Evolutionary conservation across 129 eudicot genomes (phyloP).

Genomic region (Escallonia herrerae): DNA sequence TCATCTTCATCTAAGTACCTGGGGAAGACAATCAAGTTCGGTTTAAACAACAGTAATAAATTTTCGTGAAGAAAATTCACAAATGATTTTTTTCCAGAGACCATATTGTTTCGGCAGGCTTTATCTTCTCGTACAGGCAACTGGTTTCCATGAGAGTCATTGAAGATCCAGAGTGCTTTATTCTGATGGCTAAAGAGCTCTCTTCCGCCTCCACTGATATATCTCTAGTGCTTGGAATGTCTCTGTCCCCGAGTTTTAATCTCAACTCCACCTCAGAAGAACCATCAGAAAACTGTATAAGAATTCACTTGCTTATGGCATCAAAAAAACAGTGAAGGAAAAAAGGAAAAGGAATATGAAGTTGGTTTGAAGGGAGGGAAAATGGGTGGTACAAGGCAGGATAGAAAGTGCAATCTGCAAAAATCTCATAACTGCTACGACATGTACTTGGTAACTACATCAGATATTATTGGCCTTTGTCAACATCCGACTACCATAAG

Average conservation of each 20-base stretch:
- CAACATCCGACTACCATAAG: no score
- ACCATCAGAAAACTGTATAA: slow-evolving; percentile 85
- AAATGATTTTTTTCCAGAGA: slow-evolving; percentile 9
- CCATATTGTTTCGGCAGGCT: slow-evolving; percentile 98
- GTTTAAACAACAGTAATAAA: background rate
- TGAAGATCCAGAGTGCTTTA: slow-evolving; percentile 41
- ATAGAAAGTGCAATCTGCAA: background rate
- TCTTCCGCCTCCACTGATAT: slow-evolving; percentile 66
- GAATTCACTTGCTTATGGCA: slow-evolving; percentile 4
- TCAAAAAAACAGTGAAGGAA: background rate
- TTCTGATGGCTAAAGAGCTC: slow-evolving; percentile 44
- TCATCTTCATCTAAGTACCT: slow-evolving; percentile 92
- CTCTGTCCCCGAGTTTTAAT: slow-evolving; percentile 49
- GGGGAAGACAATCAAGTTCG: background rate
- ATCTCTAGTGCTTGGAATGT: slow-evolving; percentile 49
- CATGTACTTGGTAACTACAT: background rate
- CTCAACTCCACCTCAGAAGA: slow-evolving; percentile 77
- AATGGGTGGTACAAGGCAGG: background rate
- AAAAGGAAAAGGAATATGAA: no score
- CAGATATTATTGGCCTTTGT: no score
- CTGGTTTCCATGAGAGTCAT: slow-evolving; percentile 69
- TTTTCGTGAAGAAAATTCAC: slow-evolving; percentile 1
- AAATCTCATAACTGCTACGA: background rate
- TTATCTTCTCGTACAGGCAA: slow-evolving; percentile 68
- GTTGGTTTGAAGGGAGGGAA: background rate